These are phyloP conservation scores for Calocera cornea DNA, from an alignment of 768 basidiomycete genomes.

Conservation along the genomic window DNA sequence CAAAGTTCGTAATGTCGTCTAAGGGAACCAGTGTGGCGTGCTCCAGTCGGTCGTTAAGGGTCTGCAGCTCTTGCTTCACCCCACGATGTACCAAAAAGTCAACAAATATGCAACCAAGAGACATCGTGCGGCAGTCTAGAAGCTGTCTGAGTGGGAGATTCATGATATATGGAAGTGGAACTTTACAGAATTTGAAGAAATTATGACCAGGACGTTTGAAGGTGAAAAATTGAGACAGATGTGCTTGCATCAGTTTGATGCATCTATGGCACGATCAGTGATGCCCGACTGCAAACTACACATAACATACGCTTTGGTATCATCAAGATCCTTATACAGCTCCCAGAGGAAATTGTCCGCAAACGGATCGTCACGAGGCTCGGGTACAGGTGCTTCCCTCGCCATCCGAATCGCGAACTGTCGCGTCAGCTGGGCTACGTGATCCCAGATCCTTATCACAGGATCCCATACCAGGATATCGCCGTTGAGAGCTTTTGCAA, in stretches of 20 bases:
- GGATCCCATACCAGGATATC: conserved; percentile 1
- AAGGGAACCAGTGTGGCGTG: background rate
- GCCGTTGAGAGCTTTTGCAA: conserved; percentile 1
- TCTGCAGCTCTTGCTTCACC: background rate
- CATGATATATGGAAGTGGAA: background rate
- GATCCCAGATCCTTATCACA: background rate
- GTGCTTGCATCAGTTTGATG: background rate
- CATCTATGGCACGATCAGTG: background rate
- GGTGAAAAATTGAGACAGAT: conserved; percentile 1
- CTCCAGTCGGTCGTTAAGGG: background rate
- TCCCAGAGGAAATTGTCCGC: background rate
- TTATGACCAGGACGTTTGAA: background rate
- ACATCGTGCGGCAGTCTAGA: background rate
- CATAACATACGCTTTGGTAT: background rate
- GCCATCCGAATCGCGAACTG: background rate
- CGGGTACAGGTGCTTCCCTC: background rate
- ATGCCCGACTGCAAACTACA: background rate
- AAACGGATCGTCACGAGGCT: background rate
- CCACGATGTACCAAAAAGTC: background rate
- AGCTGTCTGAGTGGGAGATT: background rate
- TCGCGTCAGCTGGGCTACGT: background rate
- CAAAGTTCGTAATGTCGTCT: background rate
- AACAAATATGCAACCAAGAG: background rate
- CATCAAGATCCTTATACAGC: conserved; percentile 1
- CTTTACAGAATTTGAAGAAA: conserved; percentile 4